Base-by-base conservation (phyloP, 1,284 basidiomycete genomes). In the Apiotrichum akiyoshidainum region DNA sequence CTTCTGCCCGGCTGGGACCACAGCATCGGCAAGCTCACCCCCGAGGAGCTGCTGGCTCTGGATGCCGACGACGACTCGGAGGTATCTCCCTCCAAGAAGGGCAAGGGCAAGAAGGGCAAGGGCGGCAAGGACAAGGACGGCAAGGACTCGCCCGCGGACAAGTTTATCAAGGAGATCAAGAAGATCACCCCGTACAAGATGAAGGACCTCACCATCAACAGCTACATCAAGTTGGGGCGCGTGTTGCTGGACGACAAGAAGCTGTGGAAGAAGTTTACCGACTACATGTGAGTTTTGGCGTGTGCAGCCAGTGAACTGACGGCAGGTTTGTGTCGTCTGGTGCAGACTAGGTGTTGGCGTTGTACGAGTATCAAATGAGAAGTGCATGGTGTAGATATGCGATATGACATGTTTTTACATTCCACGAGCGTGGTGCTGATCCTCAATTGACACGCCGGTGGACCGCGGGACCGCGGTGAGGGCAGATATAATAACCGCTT, bases 171-270 rank as follows among this genome's bases (percentile, higher is more conserved):
- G 49, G 65, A 61, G 31, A 46, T 77, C 77, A 83, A 82, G 66
- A 83, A 81, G 75, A 86, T 84, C 65, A 85, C 84, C 67, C 89
- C 87, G 60, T 94, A 87, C 78, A 78, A 71, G 65, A 79, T 90
- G 83, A 71, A 66, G 57, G 89, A 89, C 73, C 79, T 91, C 80
- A 95, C 91, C 58, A 85, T 95, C 44, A 79, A 81, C 59, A 86
- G 86, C 60, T 92, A 90, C 85, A 78, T 90, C 63, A 80, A 80
- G 67, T 80, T 94, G 50, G 91, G 84, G 59, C 83, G 85, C 64
- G 76, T 80, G 68, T 73, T 93, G 62, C 86, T 83, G 22, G 65
- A 68, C 5, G 80, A 85, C 68, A 81, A 81, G 75, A 84, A 84
- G 78, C 73, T 89, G 73, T 85, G 89, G 79, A 68, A 67, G n/a